These are phyloP conservation scores for Lasiosphaeria ovina DNA, from an alignment of 495 filamentous ascomycete species.

Conservation along the genomic window DNA sequence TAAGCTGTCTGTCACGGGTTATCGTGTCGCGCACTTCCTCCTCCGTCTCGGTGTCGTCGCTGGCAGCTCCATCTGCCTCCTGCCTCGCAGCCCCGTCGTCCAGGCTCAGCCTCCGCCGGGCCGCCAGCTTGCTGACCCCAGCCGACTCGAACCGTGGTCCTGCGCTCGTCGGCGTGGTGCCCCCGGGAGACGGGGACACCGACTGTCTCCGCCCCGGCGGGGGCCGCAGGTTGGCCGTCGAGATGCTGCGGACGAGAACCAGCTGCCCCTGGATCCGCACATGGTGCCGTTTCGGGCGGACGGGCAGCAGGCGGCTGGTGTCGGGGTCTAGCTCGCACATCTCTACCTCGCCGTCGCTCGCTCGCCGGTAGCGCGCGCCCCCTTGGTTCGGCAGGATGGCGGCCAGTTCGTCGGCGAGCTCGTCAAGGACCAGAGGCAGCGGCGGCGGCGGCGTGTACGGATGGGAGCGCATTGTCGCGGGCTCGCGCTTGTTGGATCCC, in stretches of 20 bases:
- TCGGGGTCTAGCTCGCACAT: constrained; percentile 44
- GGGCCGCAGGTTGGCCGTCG: constrained; percentile 22
- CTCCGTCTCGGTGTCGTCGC: constrained; percentile 17
- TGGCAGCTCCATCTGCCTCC: constrained; percentile 5
- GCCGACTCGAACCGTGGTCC: constrained; percentile 18
- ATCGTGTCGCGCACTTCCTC: constrained; percentile 22
- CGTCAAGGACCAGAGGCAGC: constrained; percentile 39
- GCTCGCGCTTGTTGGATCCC: neutral
- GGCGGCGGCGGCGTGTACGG: constrained; percentile 35
- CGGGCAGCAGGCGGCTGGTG: constrained; percentile 38
- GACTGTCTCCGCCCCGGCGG: neutral
- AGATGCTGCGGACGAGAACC: constrained; percentile 34
- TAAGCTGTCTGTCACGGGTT: constrained; percentile 33
- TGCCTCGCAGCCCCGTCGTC: constrained; percentile 14
- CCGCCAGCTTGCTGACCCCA: constrained; percentile 11
- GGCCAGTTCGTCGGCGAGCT: constrained; percentile 47
- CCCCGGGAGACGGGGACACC: neutral
- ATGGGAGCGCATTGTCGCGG: constrained; percentile 33
- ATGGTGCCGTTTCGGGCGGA: constrained; percentile 26
- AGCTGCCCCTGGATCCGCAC: constrained; percentile 39
- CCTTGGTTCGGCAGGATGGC: constrained; percentile 51
- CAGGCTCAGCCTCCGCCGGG: constrained; percentile 16
- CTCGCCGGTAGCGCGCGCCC: constrained; percentile 18
- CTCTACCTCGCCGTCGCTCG: constrained; percentile 29
- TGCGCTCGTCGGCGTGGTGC: neutral